A percentile compares a stretch with the other conserved stretches of the same genome.
phyloP scores from a whole-genome alignment of 352 stramenopile genomes.

The Phytophthora cryptogea region DNA sequence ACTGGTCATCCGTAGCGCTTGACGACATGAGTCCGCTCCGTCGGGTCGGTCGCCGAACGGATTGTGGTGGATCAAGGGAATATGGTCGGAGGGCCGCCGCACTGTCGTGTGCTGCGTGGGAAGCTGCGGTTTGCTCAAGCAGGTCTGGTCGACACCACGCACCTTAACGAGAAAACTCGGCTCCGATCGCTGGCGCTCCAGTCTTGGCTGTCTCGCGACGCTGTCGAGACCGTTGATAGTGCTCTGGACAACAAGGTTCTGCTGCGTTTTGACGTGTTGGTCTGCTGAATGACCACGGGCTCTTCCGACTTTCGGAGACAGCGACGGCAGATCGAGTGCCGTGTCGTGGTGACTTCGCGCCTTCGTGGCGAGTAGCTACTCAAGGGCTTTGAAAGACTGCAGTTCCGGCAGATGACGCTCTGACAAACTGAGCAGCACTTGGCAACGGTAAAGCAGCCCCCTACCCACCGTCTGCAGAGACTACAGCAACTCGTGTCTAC shows the following conservation, averaged over 20 bases:
- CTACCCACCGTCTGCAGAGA: slow-evolving; percentile 26
- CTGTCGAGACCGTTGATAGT: slow-evolving; percentile 15
- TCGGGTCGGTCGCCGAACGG: background rate
- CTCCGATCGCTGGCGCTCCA: slow-evolving; percentile 8
- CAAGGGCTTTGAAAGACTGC: slow-evolving; percentile 14
- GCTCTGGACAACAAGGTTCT: background rate
- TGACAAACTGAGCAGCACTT: slow-evolving; percentile 35
- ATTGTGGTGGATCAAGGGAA: background rate
- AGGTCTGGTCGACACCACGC: background rate
- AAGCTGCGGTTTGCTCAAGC: background rate
- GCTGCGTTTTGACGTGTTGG: slow-evolving; percentile 1
- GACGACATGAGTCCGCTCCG: background rate
- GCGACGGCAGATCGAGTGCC: slow-evolving; percentile 27
- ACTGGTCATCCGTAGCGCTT: background rate
- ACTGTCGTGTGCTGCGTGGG: background rate
- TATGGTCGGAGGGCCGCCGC: background rate
- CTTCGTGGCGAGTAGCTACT: slow-evolving; percentile 18
- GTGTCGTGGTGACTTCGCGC: slow-evolving; percentile 20
- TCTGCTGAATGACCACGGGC: slow-evolving; percentile 4
- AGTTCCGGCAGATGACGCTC: slow-evolving; percentile 22
- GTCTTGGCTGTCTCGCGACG: slow-evolving; percentile 14
- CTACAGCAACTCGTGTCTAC: slow-evolving; percentile 16
- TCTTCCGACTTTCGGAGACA: slow-evolving; percentile 27
- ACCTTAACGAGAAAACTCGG: slow-evolving; percentile 10
- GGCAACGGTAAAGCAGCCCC: slow-evolving; percentile 11